phyloP scores from a whole-genome alignment of 192 early-diverging fungal species.

The Entophlyctis luteolus region DNA sequence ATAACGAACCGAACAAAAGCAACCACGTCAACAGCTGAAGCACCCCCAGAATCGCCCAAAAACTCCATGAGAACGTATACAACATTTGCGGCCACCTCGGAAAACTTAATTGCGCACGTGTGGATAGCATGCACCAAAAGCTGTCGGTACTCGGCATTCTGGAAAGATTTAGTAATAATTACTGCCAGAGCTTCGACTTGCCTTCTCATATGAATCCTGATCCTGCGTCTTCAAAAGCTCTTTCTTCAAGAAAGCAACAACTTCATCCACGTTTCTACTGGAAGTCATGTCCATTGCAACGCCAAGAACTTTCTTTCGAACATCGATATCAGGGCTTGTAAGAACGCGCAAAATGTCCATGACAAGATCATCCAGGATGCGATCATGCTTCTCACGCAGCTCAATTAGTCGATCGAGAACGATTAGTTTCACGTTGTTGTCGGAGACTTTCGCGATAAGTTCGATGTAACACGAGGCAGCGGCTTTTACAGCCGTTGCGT shows the following conservation, averaged over 20 bases:
- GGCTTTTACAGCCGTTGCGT: conserved; percentile 87
- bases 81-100: conserved; percentile 92
- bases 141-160: conserved; percentile 90
- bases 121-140: conserved; percentile 96
- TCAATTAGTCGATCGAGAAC: conserved; percentile 88
- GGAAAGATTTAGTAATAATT: conserved; percentile 5
- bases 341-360: conserved; percentile 92
- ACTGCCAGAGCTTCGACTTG: conserved; percentile 21
- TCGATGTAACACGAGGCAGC: conserved; percentile 89
- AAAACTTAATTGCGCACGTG: conserved; percentile 90
- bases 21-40: conserved; percentile 88
- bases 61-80: conserved; percentile 96
- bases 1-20: conserved; percentile 76
- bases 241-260: conserved; percentile 90
- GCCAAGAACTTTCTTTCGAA: conserved; percentile 79
- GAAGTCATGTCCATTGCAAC: conserved; percentile 91
- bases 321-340: conserved; percentile 85
- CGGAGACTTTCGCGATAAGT: conserved; percentile 85
- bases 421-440: conserved; percentile 98
- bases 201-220: conserved; percentile 78
- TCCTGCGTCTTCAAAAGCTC: conserved; percentile 91
- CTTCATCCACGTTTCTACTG: conserved; percentile 87
- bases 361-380: conserved; percentile 86
- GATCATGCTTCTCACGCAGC: conserved; percentile 82
- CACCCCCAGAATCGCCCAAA: conserved; percentile 82